Percentiles rank a stretch among this genome's conserved stretches.
These are phyloP conservation scores for Malus fusca DNA, from an alignment of 306 rosid genomes.

Conservation along the genomic window DNA sequence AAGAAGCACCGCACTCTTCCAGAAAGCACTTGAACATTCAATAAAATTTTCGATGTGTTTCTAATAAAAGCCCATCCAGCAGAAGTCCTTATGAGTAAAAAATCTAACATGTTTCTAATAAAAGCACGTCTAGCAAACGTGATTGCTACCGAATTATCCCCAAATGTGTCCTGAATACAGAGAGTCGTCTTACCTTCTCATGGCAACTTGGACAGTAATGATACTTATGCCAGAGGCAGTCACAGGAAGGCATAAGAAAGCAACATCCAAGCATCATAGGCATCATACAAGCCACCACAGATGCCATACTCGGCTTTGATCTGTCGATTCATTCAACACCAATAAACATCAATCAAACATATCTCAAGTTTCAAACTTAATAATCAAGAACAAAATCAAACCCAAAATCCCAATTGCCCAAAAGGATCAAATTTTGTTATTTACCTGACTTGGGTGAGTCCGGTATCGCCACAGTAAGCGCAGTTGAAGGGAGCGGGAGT, in stretches of 20 bases:
- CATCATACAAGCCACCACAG: constrained; percentile 74
- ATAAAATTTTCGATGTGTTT: no score
- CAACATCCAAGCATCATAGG: constrained; percentile 81
- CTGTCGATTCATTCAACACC: constrained; percentile 23
- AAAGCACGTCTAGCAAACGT: background rate
- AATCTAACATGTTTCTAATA: no score
- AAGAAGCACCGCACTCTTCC: background rate
- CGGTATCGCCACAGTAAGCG: constrained; percentile 43
- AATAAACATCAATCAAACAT: background rate
- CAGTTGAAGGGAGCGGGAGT: constrained; percentile 90
- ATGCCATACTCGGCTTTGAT: constrained; percentile 74
- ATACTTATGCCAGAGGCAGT: constrained; percentile 93
- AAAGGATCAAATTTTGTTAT: background rate
- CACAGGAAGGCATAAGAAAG: constrained; percentile 79
- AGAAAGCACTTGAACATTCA: background rate
- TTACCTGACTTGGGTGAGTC: constrained; percentile 48
- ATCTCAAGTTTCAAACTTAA: background rate
- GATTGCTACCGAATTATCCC: background rate
- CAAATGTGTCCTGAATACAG: background rate
- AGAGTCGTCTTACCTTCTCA: constrained; percentile 40
- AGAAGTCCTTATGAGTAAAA: no score
- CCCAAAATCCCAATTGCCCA: background rate
- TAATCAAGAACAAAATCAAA: background rate
- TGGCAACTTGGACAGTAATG: constrained; percentile 82
- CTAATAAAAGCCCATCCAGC: no score